Evolutionary conservation across 192 early-diverging fungal species (phyloP).

Genomic region (Radiomyces spectabilis): DNA sequence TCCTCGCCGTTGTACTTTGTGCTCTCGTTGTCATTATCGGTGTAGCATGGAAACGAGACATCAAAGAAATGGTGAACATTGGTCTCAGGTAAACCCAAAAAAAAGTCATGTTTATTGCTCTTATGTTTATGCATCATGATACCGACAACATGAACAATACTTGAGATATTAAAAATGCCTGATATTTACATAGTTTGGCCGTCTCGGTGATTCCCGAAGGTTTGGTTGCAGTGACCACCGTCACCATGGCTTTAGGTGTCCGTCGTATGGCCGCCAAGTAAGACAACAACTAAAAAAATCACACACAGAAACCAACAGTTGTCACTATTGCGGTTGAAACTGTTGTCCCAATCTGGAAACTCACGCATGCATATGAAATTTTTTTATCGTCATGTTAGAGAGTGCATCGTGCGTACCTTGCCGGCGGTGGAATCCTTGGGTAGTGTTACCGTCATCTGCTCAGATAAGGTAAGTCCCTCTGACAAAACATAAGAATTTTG

Average conservation of each 20-base stretch:
- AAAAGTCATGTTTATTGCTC: neutral
- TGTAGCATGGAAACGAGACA: constrained; percentile 56
- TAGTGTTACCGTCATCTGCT: constrained; percentile 94
- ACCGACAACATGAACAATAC: neutral
- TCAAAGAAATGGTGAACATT: constrained; percentile 66
- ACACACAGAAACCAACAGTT: neutral
- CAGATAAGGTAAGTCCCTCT: constrained; percentile 93
- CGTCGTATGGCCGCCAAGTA: constrained; percentile 70
- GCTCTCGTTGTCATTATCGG: constrained; percentile 76
- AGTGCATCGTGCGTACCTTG: constrained; percentile 86
- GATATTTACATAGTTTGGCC: constrained; percentile 55
- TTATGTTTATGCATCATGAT: neutral
- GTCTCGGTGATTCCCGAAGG: constrained; percentile 97
- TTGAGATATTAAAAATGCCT: neutral
- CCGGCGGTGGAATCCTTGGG: constrained; percentile 92
- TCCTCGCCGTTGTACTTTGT: constrained; percentile 73
- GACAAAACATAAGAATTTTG: too few relatives aligned
- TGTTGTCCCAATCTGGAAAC: too few relatives aligned
- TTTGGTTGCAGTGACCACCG: constrained; percentile 89
- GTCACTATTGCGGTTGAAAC: too few relatives aligned
- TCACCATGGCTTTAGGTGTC: constrained; percentile 95
- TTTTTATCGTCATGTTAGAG: constrained; percentile 21
- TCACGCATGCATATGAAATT: too few relatives aligned
- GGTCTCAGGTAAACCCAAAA: constrained; percentile 57
- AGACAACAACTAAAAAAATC: neutral